phyloP scores from a whole-genome alignment of 2,329 filamentous ascomycete species.

The Coniella vitis region DNA sequence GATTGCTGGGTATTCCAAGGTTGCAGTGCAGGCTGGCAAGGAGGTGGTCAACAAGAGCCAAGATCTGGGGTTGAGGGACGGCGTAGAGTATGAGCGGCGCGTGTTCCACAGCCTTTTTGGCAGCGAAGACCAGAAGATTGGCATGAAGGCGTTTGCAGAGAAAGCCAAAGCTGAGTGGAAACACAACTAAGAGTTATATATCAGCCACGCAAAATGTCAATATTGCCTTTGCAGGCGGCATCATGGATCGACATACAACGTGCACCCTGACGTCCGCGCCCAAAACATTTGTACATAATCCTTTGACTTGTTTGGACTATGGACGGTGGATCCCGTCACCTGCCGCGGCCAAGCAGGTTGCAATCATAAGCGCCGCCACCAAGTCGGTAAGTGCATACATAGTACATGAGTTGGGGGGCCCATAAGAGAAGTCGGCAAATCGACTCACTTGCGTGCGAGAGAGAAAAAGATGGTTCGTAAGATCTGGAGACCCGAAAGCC shows the following conservation, averaged over 20 bases:
- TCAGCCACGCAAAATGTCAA: background rate
- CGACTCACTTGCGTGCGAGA: too few species aligned
- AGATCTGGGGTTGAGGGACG: slow-evolving; percentile 78
- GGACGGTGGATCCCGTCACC: background rate
- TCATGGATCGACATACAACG: background rate
- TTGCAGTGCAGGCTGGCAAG: slow-evolving; percentile 87
- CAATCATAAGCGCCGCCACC: slow-evolving; percentile 13
- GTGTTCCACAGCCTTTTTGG: slow-evolving; percentile 93
- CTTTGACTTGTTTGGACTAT: background rate
- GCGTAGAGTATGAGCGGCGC: slow-evolving; percentile 88
- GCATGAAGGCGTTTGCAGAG: slow-evolving; percentile 90
- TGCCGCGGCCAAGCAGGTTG: slow-evolving; percentile 12
- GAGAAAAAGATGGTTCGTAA: too few species aligned
- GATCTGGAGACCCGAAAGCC: too few species aligned
- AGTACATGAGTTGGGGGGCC: too few species aligned
- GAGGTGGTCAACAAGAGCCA: slow-evolving; percentile 99
- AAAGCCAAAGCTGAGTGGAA: slow-evolving; percentile 93
- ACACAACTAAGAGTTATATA: slow-evolving; percentile 57
- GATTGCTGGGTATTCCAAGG: slow-evolving; percentile 78
- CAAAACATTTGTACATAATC: background rate
- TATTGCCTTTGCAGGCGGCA: background rate
- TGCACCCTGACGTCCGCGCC: slow-evolving; percentile 2
- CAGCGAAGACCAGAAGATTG: slow-evolving; percentile 93
- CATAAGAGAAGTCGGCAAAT: too few species aligned
- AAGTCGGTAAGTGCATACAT: background rate